These are phyloP conservation scores for Penicillium sp. DNA, from an alignment of 2,329 filamentous ascomycete species.

Conservation along the genomic window DNA sequence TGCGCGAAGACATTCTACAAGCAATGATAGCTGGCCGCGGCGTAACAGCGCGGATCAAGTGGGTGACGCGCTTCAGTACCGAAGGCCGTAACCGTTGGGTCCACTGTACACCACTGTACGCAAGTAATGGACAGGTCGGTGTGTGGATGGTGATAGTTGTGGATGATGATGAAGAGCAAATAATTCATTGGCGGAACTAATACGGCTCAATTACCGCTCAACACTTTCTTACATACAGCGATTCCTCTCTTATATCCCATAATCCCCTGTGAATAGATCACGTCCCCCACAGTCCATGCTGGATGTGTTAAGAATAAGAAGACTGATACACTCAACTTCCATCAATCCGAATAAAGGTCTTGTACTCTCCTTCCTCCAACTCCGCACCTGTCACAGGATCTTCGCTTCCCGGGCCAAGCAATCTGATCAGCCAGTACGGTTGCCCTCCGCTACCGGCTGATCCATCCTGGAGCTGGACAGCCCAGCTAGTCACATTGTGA, in stretches of 20 bases:
- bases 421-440: constrained; percentile 4
- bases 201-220: background rate
- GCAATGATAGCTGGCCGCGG: constrained; percentile 67
- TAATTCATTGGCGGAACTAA: constrained; percentile 16
- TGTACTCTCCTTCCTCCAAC: constrained; percentile 3
- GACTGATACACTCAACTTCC: background rate
- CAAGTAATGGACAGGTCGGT: constrained; percentile 64
- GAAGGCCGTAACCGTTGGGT: constrained; percentile 70
- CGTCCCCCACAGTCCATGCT: background rate
- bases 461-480: constrained; percentile 1
- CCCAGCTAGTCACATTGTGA: constrained; percentile 12
- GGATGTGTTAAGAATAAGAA: background rate
- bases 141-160: constrained; percentile 78
- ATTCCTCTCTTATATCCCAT: background rate
- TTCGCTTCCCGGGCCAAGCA: constrained; percentile 7
- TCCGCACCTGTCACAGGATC: background rate
- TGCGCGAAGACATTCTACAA: constrained; percentile 53
- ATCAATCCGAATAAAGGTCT: constrained; percentile 7
- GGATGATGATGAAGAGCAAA: constrained; percentile 55
- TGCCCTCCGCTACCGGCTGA: background rate
- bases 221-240: background rate
- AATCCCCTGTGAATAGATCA: background rate
- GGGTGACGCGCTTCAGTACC: constrained; percentile 56
- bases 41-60: constrained; percentile 72
- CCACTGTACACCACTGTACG: constrained; percentile 71